Percentiles rank a stretch among this genome's conserved stretches.
Evolutionary conservation across 306 rosid genomes (phyloP).

Genomic region (Castanea mollissima): DNA sequence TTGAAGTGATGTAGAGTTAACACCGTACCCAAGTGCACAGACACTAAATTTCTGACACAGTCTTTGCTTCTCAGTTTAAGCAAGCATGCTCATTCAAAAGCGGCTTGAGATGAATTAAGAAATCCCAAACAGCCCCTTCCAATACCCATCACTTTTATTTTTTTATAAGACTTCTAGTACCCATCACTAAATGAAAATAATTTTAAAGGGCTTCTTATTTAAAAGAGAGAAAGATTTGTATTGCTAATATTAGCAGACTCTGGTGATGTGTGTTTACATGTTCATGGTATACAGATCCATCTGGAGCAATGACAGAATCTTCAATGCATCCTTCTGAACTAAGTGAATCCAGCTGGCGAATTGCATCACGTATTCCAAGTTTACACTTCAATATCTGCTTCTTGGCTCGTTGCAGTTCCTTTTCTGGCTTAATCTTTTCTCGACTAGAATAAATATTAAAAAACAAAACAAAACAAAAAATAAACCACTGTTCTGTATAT

Average conservation of each 20-base stretch:
- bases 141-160: neutral
- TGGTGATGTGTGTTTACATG: constrained; percentile 45
- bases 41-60: neutral
- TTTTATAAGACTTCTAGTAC: too few relatives aligned
- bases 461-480: neutral
- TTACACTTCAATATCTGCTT: constrained; percentile 82
- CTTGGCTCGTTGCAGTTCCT: constrained; percentile 75
- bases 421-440: constrained; percentile 89
- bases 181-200: neutral
- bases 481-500: constrained; percentile 12
- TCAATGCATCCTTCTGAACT: constrained; percentile 71
- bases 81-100: neutral
- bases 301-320: constrained; percentile 68
- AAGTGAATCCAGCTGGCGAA: constrained; percentile 74
- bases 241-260: neutral
- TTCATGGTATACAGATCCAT: constrained; percentile 75
- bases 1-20: neutral
- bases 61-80: neutral
- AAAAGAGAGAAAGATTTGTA: neutral
- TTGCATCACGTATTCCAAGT: constrained; percentile 78
- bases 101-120: neutral
- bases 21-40: neutral
- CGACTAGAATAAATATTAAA: constrained; percentile 48
- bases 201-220: neutral
- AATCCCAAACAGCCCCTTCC: neutral